Evolutionary conservation across 2,329 filamentous ascomycete species (phyloP).

Genomic region (Calonectria pteridis): DNA sequence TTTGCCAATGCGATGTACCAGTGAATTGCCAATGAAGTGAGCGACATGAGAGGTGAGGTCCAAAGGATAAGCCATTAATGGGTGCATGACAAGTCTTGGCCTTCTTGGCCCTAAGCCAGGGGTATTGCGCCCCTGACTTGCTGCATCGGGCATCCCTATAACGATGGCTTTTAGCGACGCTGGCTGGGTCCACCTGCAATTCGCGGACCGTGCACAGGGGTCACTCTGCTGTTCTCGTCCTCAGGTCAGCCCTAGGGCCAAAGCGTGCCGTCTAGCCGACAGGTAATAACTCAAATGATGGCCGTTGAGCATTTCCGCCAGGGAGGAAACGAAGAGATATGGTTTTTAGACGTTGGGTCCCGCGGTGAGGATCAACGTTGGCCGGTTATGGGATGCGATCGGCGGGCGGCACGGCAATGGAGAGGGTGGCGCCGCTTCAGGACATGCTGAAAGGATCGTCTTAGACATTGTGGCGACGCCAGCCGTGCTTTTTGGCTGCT

Average conservation of each 20-base stretch:
- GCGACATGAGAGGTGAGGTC: no score
- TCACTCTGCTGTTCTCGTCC: background rate
- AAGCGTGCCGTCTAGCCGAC: background rate
- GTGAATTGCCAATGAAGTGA: no score
- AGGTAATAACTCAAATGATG: background rate
- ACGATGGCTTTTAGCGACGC: background rate
- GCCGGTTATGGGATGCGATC: background rate
- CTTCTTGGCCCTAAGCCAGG: background rate
- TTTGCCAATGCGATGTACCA: background rate
- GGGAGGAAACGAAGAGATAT: background rate
- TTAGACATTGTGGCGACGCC: background rate
- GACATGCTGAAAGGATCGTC: background rate
- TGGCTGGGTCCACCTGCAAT: background rate
- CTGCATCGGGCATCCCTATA: background rate
- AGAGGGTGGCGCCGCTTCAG: background rate
- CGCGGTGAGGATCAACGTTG: background rate
- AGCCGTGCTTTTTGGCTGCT: background rate
- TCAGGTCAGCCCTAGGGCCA: background rate
- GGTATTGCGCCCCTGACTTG: background rate
- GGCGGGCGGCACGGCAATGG: background rate
- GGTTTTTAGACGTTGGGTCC: background rate
- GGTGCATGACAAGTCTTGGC: conserved; percentile 5
- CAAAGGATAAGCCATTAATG: background rate
- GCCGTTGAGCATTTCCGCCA: background rate
- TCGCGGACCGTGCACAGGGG: background rate